phyloP scores from a whole-genome alignment of 2,329 filamentous ascomycete species.

The Simplicillium sp. region DNA sequence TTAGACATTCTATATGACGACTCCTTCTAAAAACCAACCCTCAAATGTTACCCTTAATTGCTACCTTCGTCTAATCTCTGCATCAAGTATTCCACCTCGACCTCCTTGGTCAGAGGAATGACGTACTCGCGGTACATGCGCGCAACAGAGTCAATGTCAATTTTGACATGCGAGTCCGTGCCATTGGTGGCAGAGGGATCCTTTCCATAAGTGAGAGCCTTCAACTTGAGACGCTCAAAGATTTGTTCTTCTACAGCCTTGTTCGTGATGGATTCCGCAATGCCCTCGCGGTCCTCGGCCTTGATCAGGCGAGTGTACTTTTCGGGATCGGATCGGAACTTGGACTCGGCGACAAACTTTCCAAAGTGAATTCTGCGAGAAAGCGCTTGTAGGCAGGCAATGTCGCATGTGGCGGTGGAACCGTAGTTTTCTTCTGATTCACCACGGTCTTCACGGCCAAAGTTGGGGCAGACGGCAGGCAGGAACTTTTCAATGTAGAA shows the following conservation, averaged over 20 bases:
- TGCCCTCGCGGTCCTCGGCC: constrained; percentile 67
- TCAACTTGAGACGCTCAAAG: constrained; percentile 73
- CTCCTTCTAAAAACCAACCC: too few species aligned
- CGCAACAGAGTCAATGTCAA: constrained; percentile 85
- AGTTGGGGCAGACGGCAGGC: constrained; percentile 71
- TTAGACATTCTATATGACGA: constrained; percentile 2
- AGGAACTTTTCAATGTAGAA: constrained; percentile 80
- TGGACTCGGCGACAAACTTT: constrained; percentile 95
- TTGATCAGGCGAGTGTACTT: constrained; percentile 76
- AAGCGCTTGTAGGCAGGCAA: constrained; percentile 79
- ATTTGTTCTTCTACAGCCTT: constrained; percentile 84
- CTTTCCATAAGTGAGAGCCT: constrained; percentile 87
- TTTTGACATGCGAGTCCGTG: constrained; percentile 59
- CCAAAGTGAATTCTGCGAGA: constrained; percentile 92
- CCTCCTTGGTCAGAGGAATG: constrained; percentile 94
- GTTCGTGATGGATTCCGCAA: constrained; percentile 87
- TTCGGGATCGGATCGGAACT: constrained; percentile 78
- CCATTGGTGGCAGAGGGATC: constrained; percentile 61
- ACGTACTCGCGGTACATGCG: constrained; percentile 87
- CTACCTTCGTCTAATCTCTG: constrained; percentile 57
- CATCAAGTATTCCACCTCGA: constrained; percentile 98
- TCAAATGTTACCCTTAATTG: constrained; percentile 10
- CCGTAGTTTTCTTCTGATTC: constrained; percentile 93
- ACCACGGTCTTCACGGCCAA: constrained; percentile 68
- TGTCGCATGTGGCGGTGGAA: constrained; percentile 82